These are phyloP conservation scores for Trichoderma pleuroti DNA, from an alignment of 2,329 filamentous ascomycete species.

Conservation along the genomic window DNA sequence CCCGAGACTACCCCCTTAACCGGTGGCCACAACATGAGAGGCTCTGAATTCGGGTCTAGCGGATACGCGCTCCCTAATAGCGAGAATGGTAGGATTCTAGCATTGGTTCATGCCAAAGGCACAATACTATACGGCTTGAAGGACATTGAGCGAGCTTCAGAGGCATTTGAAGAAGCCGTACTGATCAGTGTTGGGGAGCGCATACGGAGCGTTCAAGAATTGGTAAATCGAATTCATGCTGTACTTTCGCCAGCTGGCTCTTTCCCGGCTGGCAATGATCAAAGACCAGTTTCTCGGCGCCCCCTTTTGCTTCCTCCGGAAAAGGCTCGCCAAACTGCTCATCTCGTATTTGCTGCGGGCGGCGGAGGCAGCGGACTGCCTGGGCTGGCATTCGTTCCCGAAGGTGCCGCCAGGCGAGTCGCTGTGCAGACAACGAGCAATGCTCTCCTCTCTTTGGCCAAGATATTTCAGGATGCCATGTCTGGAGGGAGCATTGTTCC, in stretches of 20 bases:
- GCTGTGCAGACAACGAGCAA: slow-evolving; percentile 94
- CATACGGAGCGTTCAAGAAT: slow-evolving; percentile 66
- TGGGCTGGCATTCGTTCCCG: slow-evolving; percentile 68
- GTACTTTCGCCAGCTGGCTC: slow-evolving; percentile 52
- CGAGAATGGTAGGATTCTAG: slow-evolving; percentile 89
- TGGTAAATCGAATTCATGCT: slow-evolving; percentile 74
- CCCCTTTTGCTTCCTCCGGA: slow-evolving; percentile 81
- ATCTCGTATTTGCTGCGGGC: slow-evolving; percentile 71
- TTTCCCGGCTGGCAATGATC: slow-evolving; percentile 17
- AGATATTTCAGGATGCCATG: slow-evolving; percentile 97
- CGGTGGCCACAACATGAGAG: slow-evolving; percentile 22
- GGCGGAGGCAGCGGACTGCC: slow-evolving; percentile 69
- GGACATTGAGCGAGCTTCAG: slow-evolving; percentile 74
- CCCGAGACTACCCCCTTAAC: not conserved
- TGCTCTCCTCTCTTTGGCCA: slow-evolving; percentile 86
- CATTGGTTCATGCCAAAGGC: slow-evolving; percentile 95
- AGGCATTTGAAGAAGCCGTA: slow-evolving; percentile 92
- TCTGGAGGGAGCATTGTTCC: slow-evolving; percentile 63
- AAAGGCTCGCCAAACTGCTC: slow-evolving; percentile 76
- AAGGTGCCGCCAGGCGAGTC: slow-evolving; percentile 69
- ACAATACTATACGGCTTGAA: slow-evolving; percentile 94
- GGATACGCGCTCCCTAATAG: slow-evolving; percentile 79
- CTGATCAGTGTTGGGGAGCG: slow-evolving; percentile 76
- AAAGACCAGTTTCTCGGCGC: slow-evolving; percentile 19
- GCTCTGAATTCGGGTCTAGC: slow-evolving; percentile 35